Base-by-base conservation (phyloP, 306 rosid species). In the Luffa acutangula region DNA sequence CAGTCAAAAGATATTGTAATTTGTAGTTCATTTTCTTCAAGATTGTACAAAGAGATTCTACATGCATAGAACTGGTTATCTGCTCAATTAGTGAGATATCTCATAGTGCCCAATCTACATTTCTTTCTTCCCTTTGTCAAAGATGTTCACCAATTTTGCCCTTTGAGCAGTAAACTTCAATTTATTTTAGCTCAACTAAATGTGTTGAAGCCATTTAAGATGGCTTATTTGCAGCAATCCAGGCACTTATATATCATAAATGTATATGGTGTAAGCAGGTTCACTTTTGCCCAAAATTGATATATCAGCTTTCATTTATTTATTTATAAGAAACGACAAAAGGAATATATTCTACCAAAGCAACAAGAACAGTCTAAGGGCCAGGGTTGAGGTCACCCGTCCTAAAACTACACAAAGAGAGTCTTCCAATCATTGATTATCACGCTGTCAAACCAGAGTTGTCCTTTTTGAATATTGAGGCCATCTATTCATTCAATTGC, bases 1-100 rank as follows among this genome's bases (percentile, higher is more conserved):
- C 48, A 34, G 64, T 33, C 25, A 18, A 75, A 51, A 53, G 15
- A 75, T 75, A 4, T 17, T 75, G 78, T 75, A 75, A 75, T 53
- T 53, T 75, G 49, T 75, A 75, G 78, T 52, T 31, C 78, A 36
- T 53, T 53, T 67, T 51, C 78, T 75, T 36, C 78, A 75, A 52
- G 34, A 52, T 52, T 75, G 78, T 75, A 75, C 64, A 75, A 11
- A 75, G 64, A 75, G 15, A 74, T 74, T 74, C 78, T 51, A 75
- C 62, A 33, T 51, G 78, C 63, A 14, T 52, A 75, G 48, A 52
- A 52, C 48, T 52, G 78, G 33, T 34, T 52, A 75, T 75, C 58
- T 52, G 31, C 46, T 51, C 13, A 52, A 52, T 34, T 52, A 48
- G 59, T 72, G 58, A 72, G 77, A 72, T 72, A 72, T 71, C n/a